Percentiles rank a stretch among this genome's conserved stretches.
Conservation (phyloP, 2,329 filamentous ascomycete species). For the Ophiosphaerella korrae region DNA sequence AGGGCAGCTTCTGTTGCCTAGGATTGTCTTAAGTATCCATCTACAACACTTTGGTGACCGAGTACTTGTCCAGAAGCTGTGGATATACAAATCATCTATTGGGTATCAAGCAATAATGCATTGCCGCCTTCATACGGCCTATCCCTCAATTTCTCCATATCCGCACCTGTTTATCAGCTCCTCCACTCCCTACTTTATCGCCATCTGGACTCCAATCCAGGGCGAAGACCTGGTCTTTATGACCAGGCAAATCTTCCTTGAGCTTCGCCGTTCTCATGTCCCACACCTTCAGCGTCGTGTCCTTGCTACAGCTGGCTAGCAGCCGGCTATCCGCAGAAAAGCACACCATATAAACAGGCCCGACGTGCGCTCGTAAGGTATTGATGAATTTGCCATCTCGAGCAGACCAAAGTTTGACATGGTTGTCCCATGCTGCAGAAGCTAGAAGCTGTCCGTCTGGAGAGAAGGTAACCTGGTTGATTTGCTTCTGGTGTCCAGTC, state of each 20-base stretch:
- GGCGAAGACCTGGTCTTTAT: conserved; percentile 91
- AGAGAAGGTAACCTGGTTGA: conserved; percentile 94
- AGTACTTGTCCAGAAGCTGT: no score
- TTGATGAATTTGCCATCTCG: conserved; percentile 78
- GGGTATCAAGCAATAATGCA: conserved; percentile 18
- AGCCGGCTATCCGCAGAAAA: conserved; percentile 93
- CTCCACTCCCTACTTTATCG: conserved; percentile 84
- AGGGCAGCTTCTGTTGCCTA: no score
- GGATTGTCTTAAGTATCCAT: no score
- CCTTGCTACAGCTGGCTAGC: conserved; percentile 85
- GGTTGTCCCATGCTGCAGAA: conserved; percentile 90
- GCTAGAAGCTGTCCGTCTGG: conserved; percentile 88
- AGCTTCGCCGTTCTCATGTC: conserved; percentile 85
- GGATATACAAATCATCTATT: not conserved
- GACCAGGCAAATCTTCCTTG: conserved; percentile 80
- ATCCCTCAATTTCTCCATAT: conserved; percentile 64
- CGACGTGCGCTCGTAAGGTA: conserved; percentile 87
- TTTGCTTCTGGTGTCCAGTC: conserved; percentile 93
- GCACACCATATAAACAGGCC: conserved; percentile 87
- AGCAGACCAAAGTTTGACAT: conserved; percentile 89
- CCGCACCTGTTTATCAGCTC: conserved; percentile 80
- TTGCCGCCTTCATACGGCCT: conserved; percentile 7
- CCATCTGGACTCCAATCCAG: conserved; percentile 96
- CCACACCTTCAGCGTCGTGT: conserved; percentile 95
- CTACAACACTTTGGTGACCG: no score